A percentile compares a stretch with the other conserved stretches of the same genome.
phyloP scores from a whole-genome alignment of 2,329 filamentous ascomycete species.

The Herpotrichia juniperi region DNA sequence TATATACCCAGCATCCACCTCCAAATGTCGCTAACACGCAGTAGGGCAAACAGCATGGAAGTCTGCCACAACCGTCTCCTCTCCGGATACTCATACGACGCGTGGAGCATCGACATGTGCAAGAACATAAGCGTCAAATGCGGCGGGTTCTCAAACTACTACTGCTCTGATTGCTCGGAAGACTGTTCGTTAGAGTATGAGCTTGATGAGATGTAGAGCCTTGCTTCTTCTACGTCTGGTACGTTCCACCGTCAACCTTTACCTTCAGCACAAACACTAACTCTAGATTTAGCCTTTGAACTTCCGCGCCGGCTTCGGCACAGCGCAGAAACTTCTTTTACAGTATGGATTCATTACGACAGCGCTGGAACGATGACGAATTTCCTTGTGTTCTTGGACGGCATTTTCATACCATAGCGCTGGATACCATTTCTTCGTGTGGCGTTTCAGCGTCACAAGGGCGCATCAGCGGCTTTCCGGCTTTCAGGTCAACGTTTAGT shows the following conservation, averaged over 20 bases:
- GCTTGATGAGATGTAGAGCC: constrained; percentile 45
- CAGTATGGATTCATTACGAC: no score
- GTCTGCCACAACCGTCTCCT: constrained; percentile 53
- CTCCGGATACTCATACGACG: constrained; percentile 54
- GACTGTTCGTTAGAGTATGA: constrained; percentile 51
- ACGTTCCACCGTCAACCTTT: no score
- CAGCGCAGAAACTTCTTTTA: no score
- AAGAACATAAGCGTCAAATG: constrained; percentile 49
- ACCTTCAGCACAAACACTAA: no score
- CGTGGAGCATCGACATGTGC: constrained; percentile 57
- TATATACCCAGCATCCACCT: background rate
- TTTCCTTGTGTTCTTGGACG: background rate
- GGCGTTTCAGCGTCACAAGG: constrained; percentile 12
- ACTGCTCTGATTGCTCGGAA: constrained; percentile 52
- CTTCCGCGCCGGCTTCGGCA: no score
- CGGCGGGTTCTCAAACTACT: constrained; percentile 52
- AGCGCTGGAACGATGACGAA: background rate
- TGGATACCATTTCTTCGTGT: constrained; percentile 16
- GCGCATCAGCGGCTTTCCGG: constrained; percentile 9
- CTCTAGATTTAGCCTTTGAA: background rate
- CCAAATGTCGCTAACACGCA: background rate
- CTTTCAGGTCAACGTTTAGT: no score
- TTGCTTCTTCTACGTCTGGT: background rate
- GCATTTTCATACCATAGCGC: constrained; percentile 13
- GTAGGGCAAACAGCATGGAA: constrained; percentile 51